Percentiles rank a stretch among this genome's conserved stretches.
phyloP scores from a whole-genome alignment of 2,329 filamentous ascomycete genomes.

The Microsporum canis region DNA sequence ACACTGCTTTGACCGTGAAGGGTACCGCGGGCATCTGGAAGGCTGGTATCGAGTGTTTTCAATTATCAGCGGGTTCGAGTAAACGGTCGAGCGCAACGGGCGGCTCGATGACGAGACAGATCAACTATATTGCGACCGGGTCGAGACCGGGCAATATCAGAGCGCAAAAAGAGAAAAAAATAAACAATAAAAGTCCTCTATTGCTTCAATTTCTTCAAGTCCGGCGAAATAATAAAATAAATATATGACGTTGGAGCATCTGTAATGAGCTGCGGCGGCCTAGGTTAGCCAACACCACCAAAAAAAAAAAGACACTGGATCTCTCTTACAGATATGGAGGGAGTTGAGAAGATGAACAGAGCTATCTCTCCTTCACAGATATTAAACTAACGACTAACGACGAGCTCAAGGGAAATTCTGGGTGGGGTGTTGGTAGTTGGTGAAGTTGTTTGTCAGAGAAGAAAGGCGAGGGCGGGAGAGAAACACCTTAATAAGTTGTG shows the following conservation, averaged over 20 bases:
- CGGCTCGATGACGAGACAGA: neutral
- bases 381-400: neutral
- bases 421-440: neutral
- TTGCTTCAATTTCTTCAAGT: neutral
- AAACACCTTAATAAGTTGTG: neutral
- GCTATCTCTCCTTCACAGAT: neutral
- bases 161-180: neutral
- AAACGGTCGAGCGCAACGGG: constrained; percentile 1
- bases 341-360: neutral
- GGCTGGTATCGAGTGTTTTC: neutral
- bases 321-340: neutral
- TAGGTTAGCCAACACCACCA: neutral
- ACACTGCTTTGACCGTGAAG: constrained; percentile 93
- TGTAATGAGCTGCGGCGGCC: neutral
- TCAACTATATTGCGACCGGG: neutral
- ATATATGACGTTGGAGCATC: neutral
- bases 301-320: neutral
- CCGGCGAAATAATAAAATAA: neutral
- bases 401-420: neutral
- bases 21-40: constrained; percentile 55
- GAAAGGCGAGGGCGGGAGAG: neutral
- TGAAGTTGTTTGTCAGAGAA: neutral
- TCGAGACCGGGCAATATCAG: neutral
- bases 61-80: neutral
- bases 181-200: neutral